A percentile compares a stretch with the other conserved stretches of the same genome.
Evolutionary conservation across 495 filamentous ascomycete genomes (phyloP).

Genomic region (Penicillium longicatenatum): DNA sequence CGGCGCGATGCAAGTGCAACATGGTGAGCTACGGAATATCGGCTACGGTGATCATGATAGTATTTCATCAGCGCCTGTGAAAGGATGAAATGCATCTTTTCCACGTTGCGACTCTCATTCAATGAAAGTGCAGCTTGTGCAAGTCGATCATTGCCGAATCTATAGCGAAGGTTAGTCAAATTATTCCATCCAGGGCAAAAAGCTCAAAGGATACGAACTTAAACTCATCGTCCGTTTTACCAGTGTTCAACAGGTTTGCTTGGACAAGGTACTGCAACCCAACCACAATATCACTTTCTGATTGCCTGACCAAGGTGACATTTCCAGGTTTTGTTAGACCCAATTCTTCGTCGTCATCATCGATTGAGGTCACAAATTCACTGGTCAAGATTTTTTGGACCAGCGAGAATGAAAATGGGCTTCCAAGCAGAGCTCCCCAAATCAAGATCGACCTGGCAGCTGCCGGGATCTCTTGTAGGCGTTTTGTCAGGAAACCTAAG

Average conservation of each 20-base stretch:
- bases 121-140: conserved; percentile 71
- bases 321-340: conserved; percentile 40
- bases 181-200: not conserved
- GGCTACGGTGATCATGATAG: conserved; percentile 56
- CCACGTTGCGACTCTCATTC: conserved; percentile 63
- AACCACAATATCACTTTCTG: conserved; percentile 60
- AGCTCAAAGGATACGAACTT: conserved; percentile 32
- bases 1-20: conserved; percentile 72
- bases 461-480: conserved; percentile 73
- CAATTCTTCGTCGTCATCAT: conserved; percentile 33
- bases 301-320: conserved; percentile 34
- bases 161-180: conserved; percentile 26
- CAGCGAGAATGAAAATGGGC: conserved; percentile 75
- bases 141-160: conserved; percentile 84
- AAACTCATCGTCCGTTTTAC: conserved; percentile 75
- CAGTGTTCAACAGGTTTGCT: conserved; percentile 72
- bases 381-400: conserved; percentile 75
- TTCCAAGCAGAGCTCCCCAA: conserved; percentile 83
- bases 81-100: conserved; percentile 87
- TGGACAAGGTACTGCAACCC: conserved; percentile 79
- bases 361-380: conserved; percentile 59
- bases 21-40: conserved; percentile 74
- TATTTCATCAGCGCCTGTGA: conserved; percentile 77
- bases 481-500: conserved; percentile 74
- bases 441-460: conserved; percentile 73